These are phyloP conservation scores for Cadophora malorum DNA, from an alignment of 2,329 filamentous ascomycete genomes.

Conservation along the genomic window DNA sequence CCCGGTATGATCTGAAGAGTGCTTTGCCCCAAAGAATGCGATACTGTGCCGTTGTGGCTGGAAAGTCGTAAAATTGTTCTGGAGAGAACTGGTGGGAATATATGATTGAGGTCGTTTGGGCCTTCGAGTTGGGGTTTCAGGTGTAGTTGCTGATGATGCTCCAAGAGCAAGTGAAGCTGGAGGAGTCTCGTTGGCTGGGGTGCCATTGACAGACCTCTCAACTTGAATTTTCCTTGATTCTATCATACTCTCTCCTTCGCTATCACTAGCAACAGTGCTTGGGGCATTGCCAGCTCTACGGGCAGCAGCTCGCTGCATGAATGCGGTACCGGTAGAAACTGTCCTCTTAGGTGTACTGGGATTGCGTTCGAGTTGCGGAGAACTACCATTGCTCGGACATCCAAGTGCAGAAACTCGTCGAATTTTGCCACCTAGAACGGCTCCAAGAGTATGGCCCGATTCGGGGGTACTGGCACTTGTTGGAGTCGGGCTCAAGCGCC, in stretches of 20 bases:
- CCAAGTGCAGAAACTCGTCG: slow-evolving; percentile 32
- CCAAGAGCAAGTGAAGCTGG: slow-evolving; percentile 19
- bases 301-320: slow-evolving; percentile 48
- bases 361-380: slow-evolving; percentile 31
- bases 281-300: slow-evolving; percentile 34
- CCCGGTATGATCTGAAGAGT: slow-evolving; percentile 14
- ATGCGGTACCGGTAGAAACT: slow-evolving; percentile 55
- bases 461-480: slow-evolving; percentile 39
- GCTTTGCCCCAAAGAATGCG: slow-evolving; percentile 13
- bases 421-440: slow-evolving; percentile 35
- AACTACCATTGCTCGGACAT: slow-evolving; percentile 29
- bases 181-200: slow-evolving; percentile 15
- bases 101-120: slow-evolving; percentile 38
- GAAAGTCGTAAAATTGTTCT: slow-evolving; percentile 27
- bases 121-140: slow-evolving; percentile 36
- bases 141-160: slow-evolving; percentile 28
- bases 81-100: slow-evolving; percentile 32
- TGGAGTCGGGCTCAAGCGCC: slow-evolving; percentile 27
- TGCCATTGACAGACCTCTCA: slow-evolving; percentile 23
- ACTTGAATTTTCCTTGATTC: slow-evolving; percentile 2
- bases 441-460: slow-evolving; percentile 30
- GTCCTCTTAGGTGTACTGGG: slow-evolving; percentile 48
- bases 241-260: slow-evolving; percentile 37
- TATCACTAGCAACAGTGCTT: slow-evolving; percentile 41
- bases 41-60: slow-evolving; percentile 29